Base-by-base conservation (phyloP, 1,284 basidiomycete genomes). In the Moniliophthora roreri region DNA sequence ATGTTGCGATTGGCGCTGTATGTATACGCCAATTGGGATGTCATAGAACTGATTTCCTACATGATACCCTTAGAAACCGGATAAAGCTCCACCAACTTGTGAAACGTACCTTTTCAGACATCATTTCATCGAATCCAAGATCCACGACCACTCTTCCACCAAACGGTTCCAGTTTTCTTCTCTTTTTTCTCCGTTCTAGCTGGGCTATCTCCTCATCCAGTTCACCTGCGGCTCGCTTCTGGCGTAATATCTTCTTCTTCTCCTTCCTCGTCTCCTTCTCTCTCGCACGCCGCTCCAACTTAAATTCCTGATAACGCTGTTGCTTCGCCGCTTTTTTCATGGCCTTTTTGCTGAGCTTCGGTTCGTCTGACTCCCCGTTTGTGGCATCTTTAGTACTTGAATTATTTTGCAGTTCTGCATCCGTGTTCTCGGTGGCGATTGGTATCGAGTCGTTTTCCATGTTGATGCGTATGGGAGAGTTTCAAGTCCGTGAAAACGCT, bases 81-180 rank as follows among this genome's bases (percentile, higher is more conserved):
- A 20, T 50, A 20, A 20, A 20, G 41, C 34, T 15, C 38, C n/a
- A 46, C 41, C 2, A 35, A 36, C 13, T 37, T 24, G 13, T 10
- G 5, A 5, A 15, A 73, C 86, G 62, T 66, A 95, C 95, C 77
- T 94, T 95, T 52, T 95, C 93, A 46, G 75, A 84, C 97, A 99
- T 99, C 70, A 89, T 79, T 45, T 94, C 85, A 68, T 99, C 97
- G 66, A 99, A 99, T 2, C 88, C 93, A 6, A 97, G 77, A 72
- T 99, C 97, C 24, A 99, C 73, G 18, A 97, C 83, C 1, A 99
- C 79, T 34, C 80, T 82, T 8, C 91, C 92, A 15, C 79, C 77
- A 64, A 93, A 95, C 23, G 69, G 60, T 78, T 52, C 60, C 24
- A 40, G 34, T 41, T 69, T 73, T 61, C 67, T 67, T 69, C 84